Conservation (phyloP, 2,329 filamentous ascomycete genomes). For the Diaporthe longicolla region DNA sequence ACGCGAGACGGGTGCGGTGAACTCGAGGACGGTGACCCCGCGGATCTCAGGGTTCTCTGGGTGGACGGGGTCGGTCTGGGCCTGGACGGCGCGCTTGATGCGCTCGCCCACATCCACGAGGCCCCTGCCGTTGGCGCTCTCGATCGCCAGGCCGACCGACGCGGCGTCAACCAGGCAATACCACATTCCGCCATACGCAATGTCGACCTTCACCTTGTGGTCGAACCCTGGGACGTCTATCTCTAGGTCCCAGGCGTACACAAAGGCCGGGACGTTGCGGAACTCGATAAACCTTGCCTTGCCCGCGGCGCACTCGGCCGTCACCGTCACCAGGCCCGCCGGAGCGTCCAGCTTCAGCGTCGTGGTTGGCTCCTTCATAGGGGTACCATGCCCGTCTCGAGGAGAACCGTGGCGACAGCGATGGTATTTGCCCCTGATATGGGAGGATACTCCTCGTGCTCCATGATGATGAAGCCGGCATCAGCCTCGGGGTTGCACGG, state of each 20-base stretch:
- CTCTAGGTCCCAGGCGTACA: not conserved
- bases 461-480: constrained; percentile 20
- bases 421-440: constrained; percentile 16
- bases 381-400: constrained; percentile 17
- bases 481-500: constrained; percentile 7
- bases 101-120: constrained; percentile 8
- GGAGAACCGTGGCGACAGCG: not conserved
- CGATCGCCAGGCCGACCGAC: not conserved
- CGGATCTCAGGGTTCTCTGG: not conserved
- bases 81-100: constrained; percentile 11
- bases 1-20: not conserved
- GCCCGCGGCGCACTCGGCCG: constrained; percentile 1
- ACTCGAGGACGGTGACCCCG: not conserved
- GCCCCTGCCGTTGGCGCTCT: not conserved
- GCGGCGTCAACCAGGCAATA: constrained; percentile 19
- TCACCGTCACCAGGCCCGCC: constrained; percentile 1
- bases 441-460: constrained; percentile 14
- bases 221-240: not conserved
- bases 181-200: constrained; percentile 14
- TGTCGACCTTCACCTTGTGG: constrained; percentile 9
- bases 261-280: constrained; percentile 7
- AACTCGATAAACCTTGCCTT: not conserved
- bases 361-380: constrained; percentile 22
- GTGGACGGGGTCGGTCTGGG: not conserved
- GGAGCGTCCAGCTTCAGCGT: not conserved